A percentile compares a stretch with the other conserved stretches of the same genome.
phyloP scores from a whole-genome alignment of 768 basidiomycete genomes.

The Mycena leptocephala region DNA sequence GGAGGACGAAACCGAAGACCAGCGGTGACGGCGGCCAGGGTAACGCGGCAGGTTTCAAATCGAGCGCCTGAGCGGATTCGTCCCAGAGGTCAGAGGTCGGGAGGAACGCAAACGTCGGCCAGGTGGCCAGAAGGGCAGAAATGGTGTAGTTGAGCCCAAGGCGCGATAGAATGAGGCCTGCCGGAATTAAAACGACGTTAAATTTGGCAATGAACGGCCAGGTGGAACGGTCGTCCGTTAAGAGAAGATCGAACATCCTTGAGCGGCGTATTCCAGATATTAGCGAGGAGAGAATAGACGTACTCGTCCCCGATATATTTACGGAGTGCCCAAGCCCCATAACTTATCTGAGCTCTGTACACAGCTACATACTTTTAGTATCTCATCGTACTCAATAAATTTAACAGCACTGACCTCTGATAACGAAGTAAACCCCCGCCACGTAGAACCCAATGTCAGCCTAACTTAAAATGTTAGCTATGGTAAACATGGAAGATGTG shows the following conservation, averaged over 20 bases:
- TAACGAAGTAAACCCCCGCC: constrained; percentile 67
- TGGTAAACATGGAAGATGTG: neutral
- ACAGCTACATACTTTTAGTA: constrained; percentile 47
- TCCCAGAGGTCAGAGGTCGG: constrained; percentile 48
- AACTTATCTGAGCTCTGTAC: constrained; percentile 70
- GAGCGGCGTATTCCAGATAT: neutral
- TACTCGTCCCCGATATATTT: constrained; percentile 82
- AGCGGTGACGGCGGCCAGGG: constrained; percentile 76
- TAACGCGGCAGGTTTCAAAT: constrained; percentile 17
- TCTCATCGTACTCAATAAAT: neutral
- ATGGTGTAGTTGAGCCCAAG: constrained; percentile 59
- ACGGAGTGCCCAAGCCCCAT: constrained; percentile 81
- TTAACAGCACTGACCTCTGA: constrained; percentile 68
- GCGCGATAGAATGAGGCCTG: constrained; percentile 77
- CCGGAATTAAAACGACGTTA: constrained; percentile 81
- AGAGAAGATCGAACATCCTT: constrained; percentile 75
- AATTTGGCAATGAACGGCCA: constrained; percentile 87
- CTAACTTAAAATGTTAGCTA: neutral
- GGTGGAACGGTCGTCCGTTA: constrained; percentile 78
- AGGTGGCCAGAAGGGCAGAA: constrained; percentile 64
- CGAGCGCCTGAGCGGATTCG: constrained; percentile 56
- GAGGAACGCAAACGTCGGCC: constrained; percentile 60
- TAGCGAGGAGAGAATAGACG: constrained; percentile 29
- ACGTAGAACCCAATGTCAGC: constrained; percentile 64
- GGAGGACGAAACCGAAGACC: constrained; percentile 67